Percentiles rank a stretch among this genome's conserved stretches.
Evolutionary conservation across 1,284 basidiomycete species (phyloP).

Genomic region (Meira miltonrushii): DNA sequence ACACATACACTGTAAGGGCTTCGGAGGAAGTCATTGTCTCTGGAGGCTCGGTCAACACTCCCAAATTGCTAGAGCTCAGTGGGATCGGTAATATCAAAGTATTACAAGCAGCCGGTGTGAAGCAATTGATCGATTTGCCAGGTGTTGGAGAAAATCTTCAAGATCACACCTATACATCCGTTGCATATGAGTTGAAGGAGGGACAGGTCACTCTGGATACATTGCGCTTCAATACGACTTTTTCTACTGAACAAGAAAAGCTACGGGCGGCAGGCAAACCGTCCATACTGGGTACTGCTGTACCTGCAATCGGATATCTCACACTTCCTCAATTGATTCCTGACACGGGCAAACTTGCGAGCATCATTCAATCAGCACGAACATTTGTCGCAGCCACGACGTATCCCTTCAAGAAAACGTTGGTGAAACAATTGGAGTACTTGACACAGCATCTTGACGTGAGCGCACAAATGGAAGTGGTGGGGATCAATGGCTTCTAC

Average conservation of each 20-base stretch:
- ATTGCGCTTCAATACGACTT: slow-evolving; percentile 35
- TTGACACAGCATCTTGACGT: slow-evolving; percentile 27
- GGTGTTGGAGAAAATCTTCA: slow-evolving; percentile 56
- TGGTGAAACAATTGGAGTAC: slow-evolving; percentile 44
- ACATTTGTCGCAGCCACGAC: slow-evolving; percentile 25
- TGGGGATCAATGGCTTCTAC: slow-evolving; percentile 46
- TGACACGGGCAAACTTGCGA: slow-evolving; percentile 23
- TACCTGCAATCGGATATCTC: slow-evolving; percentile 45
- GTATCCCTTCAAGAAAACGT: slow-evolving; percentile 29
- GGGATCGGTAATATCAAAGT: slow-evolving; percentile 57
- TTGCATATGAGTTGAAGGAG: slow-evolving; percentile 37
- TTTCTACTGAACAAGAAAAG: slow-evolving; percentile 31
- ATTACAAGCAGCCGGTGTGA: slow-evolving; percentile 52
- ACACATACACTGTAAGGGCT: slow-evolving; percentile 27
- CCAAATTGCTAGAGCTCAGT: slow-evolving; percentile 57
- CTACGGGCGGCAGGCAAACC: slow-evolving; percentile 34
- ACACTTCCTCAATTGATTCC: slow-evolving; percentile 31
- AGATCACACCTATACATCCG: slow-evolving; percentile 53
- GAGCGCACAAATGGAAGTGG: slow-evolving; percentile 45
- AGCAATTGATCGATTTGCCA: slow-evolving; percentile 33
- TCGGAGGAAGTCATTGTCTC: slow-evolving; percentile 40
- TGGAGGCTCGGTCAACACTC: slow-evolving; percentile 46
- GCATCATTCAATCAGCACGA: slow-evolving; percentile 25
- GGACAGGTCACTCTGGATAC: slow-evolving; percentile 37
- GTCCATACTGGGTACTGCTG: slow-evolving; percentile 37